A percentile compares a stretch with the other conserved stretches of the same genome.
phyloP scores from a whole-genome alignment of 371 early-diverging fungal species.

The Haplosporangium sp. region DNA sequence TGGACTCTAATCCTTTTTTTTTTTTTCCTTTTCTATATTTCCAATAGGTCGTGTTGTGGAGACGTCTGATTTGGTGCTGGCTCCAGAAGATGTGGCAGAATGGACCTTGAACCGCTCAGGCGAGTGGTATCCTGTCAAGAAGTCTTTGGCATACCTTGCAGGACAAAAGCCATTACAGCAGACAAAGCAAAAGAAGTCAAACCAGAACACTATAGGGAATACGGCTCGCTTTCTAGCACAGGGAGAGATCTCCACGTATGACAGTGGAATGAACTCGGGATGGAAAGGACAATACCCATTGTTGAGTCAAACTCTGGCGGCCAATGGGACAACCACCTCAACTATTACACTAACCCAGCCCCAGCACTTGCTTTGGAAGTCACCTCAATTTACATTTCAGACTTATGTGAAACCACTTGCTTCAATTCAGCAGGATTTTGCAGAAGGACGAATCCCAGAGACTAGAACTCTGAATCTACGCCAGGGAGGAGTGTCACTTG shows the following conservation, averaged over 20 bases:
- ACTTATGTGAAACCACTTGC: constrained; percentile 55
- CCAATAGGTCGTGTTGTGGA: constrained; percentile 60
- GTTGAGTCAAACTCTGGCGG: constrained; percentile 36
- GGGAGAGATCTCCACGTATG: constrained; percentile 69
- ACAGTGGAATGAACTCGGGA: constrained; percentile 52
- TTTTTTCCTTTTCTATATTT: neutral
- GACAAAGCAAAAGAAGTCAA: constrained; percentile 13
- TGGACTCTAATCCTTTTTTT: neutral
- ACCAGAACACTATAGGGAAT: neutral
- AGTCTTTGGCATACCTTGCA: constrained; percentile 22
- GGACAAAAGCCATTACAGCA: constrained; percentile 16
- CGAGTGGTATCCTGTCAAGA: constrained; percentile 61
- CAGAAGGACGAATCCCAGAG: constrained; percentile 56
- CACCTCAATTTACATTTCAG: constrained; percentile 66
- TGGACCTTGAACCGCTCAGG: constrained; percentile 65
- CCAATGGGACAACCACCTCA: constrained; percentile 23
- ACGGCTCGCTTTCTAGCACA: constrained; percentile 61
- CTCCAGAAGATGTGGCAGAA: constrained; percentile 71
- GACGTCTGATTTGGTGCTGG: constrained; percentile 62
- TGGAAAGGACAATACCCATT: constrained; percentile 55
- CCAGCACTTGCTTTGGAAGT: constrained; percentile 65
- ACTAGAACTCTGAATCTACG: constrained; percentile 60
- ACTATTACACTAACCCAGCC: constrained; percentile 49
- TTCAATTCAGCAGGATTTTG: constrained; percentile 40
- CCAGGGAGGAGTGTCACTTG: constrained; percentile 44